These are phyloP conservation scores for Zymoseptoria tritici DNA, from an alignment of 2,329 filamentous ascomycete genomes.

Conservation along the genomic window DNA sequence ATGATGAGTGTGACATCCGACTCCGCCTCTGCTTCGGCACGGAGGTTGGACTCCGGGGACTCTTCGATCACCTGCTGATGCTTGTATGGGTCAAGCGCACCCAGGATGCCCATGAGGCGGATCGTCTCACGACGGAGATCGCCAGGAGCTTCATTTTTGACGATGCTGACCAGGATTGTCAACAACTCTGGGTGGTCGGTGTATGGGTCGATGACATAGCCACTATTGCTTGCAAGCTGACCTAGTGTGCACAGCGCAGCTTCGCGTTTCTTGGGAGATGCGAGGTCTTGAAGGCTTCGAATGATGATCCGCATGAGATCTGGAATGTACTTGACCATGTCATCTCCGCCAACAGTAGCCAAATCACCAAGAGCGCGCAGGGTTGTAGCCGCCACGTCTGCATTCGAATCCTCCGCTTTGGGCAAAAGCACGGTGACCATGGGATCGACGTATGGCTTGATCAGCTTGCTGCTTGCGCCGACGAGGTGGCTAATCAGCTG, in stretches of 20 bases:
- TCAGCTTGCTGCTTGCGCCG: slow-evolving; percentile 82
- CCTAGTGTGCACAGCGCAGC: slow-evolving; percentile 85
- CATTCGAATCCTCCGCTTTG: slow-evolving; percentile 76
- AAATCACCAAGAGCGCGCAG: slow-evolving; percentile 90
- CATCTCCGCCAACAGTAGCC: slow-evolving; percentile 84
- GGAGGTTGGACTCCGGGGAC: slow-evolving; percentile 70
- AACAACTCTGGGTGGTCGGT: slow-evolving; percentile 90
- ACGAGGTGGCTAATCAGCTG: slow-evolving; percentile 88
- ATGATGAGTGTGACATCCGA: slow-evolving; percentile 98
- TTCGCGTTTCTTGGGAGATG: slow-evolving; percentile 81
- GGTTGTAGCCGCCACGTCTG: slow-evolving; percentile 89
- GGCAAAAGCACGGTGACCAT: slow-evolving; percentile 93
- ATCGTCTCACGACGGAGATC: slow-evolving; percentile 88
- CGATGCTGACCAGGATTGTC: slow-evolving; percentile 86
- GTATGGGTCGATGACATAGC: slow-evolving; percentile 96
- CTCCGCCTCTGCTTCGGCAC: slow-evolving; percentile 58
- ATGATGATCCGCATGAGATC: slow-evolving; percentile 92
- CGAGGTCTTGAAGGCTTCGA: slow-evolving; percentile 86
- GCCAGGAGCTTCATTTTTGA: slow-evolving; percentile 83
- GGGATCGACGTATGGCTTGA: slow-evolving; percentile 93
- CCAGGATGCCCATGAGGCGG: slow-evolving; percentile 90
- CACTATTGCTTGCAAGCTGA: slow-evolving; percentile 88
- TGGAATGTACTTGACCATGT: slow-evolving; percentile 87
- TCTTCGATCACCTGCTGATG: slow-evolving; percentile 91
- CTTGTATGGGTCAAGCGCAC: slow-evolving; percentile 91